Base-by-base conservation (phyloP, 495 filamentous ascomycete species). In the Sabuloglossum arenarium region DNA sequence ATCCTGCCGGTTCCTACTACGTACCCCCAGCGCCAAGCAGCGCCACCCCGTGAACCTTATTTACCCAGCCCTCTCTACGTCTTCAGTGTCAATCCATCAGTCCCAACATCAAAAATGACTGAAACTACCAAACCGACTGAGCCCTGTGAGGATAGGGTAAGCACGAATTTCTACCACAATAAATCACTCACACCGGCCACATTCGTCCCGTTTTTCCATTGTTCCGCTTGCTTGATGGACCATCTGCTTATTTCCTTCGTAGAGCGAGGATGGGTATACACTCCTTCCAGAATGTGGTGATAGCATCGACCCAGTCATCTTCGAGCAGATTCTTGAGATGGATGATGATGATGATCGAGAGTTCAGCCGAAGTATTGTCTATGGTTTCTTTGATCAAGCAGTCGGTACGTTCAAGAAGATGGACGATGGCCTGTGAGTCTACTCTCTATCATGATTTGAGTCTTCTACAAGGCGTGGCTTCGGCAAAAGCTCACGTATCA, bases 251-350 rank as follows among this genome's bases (percentile, higher is more conserved):
- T 14, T 47, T 24, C 45, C 12, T 11, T 46, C 50, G 54, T 57
- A 75, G 68, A 67, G 67, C 59, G 73, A 76, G 60, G 63, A 72
- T 47, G 70, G 68, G 51, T 73, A 71, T 11, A 68, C 69, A 54
- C 67, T 65, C 25, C 66, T 77, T 10, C 65, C 69, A 21, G 76
- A 80, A 27, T 73, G 73, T 57, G 77, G 77, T 46, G 86, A 93
- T 59, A 73, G 72, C 60, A 82, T 98, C 65, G 91, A 98, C 65
- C 66, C 69, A 25, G 62, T 66, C 52, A 91, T 86, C 56, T 98
- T 98, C 59, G 81, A 85, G 58, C 91, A 98, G 69, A 95, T 98
- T 66, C 78, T 96, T 45, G 88, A 94, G 69, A 94, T 95, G 88
- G 88, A 95, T 64, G 88, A 95, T 45, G 83, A 85, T 57, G 80